These are phyloP conservation scores for Rhynchosporium agropyri DNA, from an alignment of 2,329 filamentous ascomycete species.

Conservation along the genomic window DNA sequence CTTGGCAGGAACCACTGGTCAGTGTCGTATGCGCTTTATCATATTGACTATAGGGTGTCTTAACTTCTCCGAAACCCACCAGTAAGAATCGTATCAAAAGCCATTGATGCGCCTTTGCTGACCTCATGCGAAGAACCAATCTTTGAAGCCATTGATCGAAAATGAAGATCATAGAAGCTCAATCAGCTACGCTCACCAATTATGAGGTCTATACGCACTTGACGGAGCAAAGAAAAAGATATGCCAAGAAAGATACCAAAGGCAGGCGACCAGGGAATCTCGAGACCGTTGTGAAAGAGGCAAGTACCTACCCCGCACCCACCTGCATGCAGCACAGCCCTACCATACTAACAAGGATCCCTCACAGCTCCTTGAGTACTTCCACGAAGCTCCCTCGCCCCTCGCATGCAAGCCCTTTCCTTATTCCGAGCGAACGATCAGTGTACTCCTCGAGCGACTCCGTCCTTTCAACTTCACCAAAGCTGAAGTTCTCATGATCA, in stretches of 20 bases:
- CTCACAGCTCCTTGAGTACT: conserved; percentile 61
- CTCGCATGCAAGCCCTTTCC: conserved; percentile 46
- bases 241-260: conserved; percentile 29
- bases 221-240: conserved; percentile 51
- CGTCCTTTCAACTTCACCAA: conserved; percentile 64
- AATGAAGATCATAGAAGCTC: conserved; percentile 72
- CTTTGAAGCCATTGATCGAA: conserved; percentile 4
- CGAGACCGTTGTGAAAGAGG: conserved; percentile 66
- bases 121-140: not conserved
- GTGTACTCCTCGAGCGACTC: conserved; percentile 56
- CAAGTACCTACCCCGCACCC: conserved; percentile 42
- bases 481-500: conserved; percentile 68
- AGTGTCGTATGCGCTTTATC: not conserved
- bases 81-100: not conserved
- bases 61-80: not conserved
- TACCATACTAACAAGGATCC: conserved; percentile 17
- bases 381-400: conserved; percentile 57
- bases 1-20: conserved; percentile 1
- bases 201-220: conserved; percentile 73
- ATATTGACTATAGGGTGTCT: not conserved
- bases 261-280: conserved; percentile 56
- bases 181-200: conserved; percentile 71
- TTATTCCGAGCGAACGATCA: conserved; percentile 57
- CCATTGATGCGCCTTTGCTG: not conserved
- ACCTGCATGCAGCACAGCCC: not conserved